These are phyloP conservation scores for Garcia nutans DNA, from an alignment of 345 rosid genomes.

Conservation along the genomic window DNA sequence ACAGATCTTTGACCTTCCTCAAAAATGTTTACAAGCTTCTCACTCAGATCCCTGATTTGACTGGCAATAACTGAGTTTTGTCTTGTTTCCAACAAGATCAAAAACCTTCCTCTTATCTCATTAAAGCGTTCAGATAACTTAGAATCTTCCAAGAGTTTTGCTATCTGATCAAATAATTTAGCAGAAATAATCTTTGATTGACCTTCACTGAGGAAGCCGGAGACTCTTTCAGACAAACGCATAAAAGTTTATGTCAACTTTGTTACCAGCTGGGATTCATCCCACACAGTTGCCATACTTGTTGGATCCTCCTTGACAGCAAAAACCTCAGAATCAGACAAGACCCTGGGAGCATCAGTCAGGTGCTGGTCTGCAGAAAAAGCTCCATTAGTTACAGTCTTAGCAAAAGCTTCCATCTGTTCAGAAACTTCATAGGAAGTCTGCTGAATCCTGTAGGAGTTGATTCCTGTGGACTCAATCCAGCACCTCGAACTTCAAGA, in stretches of 20 bases:
- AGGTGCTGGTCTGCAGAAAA: conserved; percentile 29
- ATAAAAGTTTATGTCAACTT: conserved; percentile 71
- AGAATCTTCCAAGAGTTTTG: conserved; percentile 71
- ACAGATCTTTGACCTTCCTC: conserved; percentile 84
- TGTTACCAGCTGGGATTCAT: conserved; percentile 60
- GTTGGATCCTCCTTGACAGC: conserved; percentile 40
- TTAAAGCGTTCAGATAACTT: conserved; percentile 62
- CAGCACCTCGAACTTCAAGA: conserved; percentile 96
- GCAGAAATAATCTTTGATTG: conserved; percentile 73
- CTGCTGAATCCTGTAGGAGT: conserved; percentile 52
- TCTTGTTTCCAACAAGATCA: conserved; percentile 67
- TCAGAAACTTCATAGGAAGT: conserved; percentile 46
- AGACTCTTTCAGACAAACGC: conserved; percentile 80
- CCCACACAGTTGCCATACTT: conserved; percentile 56
- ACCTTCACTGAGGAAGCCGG: conserved; percentile 87
- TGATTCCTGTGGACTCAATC: conserved; percentile 66
- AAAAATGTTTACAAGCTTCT: conserved; percentile 63
- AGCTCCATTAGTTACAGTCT: conserved; percentile 41
- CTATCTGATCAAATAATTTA: conserved; percentile 72
- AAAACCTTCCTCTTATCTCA: conserved; percentile 69
- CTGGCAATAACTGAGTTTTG: conserved; percentile 68
- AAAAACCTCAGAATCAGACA: conserved; percentile 37
- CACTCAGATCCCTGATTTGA: conserved; percentile 72
- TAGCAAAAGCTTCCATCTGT: conserved; percentile 61
- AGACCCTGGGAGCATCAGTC: conserved; percentile 25